Evolutionary conservation across 2,329 filamentous ascomycete genomes (phyloP), one percentile per base, ranked within the genome.

Genomic region (Fusarium camptoceras): DNA sequence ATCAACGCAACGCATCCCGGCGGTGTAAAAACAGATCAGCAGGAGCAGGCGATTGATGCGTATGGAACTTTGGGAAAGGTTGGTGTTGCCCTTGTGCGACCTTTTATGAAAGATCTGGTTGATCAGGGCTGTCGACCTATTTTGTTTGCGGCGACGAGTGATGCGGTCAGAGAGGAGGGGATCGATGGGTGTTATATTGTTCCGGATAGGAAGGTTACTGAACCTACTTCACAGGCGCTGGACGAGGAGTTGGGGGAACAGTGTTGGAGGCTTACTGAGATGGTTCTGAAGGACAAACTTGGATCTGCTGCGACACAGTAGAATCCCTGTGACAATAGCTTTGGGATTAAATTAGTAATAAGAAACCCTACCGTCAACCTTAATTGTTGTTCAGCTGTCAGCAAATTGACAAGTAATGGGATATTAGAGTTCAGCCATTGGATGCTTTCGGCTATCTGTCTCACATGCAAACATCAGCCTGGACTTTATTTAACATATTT

Each of bases 1-100:
- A 59, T 62, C n/a, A 62, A 62, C 8, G 55, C 59, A 1, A 62
- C 59, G 3, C 59, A 62, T n/a, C 59, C 59, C 3, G 59, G 59
- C 4, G 59, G 59, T 5, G 59, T 59, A 2, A 62, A 62, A 12
- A 62, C 59, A 0, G 59, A 62, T 10, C 55, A 62, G 6, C 59
- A 53, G 10, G 31, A 59, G 10, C 59, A 62, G 16, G 55, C 59
- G 0, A n/a, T 62, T 16, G 59, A 62, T 28, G 59, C 46, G 0
- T 62, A 62, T 11, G 59, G 59, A 2, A 53, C 59, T 8, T 9
- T 62, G 25, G 59, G 59, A 6, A 59, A 62, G 15, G 34, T 62
- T 15, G 55, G 55, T 3, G 47, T 62, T 14, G 59, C 47, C 18
- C 4, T 39, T 9, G n/a, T 62, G 1, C 39, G 59, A 1, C 59